A percentile compares a stretch with the other conserved stretches of the same genome.
Conservation (phyloP, 2,329 filamentous ascomycete genomes). For the Aspergillus persii region DNA sequence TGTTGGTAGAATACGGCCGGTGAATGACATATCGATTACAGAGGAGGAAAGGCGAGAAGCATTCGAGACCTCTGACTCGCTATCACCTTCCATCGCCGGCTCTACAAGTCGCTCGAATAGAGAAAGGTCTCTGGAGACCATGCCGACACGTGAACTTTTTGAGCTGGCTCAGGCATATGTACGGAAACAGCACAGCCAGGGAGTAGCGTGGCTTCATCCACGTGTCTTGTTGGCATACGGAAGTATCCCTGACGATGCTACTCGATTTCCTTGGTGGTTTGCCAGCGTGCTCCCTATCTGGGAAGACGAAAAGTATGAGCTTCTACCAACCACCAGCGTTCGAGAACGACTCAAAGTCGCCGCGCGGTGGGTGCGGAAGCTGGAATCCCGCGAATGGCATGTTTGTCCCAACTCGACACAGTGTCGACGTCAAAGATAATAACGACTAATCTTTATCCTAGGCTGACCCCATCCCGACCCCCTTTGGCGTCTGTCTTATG, state of each 20-base stretch:
- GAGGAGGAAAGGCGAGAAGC: constrained; percentile 78
- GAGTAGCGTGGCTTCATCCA: constrained; percentile 71
- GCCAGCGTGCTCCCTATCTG: constrained; percentile 75
- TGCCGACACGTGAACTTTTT: constrained; percentile 71
- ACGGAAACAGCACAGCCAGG: constrained; percentile 63
- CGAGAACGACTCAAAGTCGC: constrained; percentile 80
- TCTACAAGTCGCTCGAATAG: constrained; percentile 16
- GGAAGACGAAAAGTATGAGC: constrained; percentile 74
- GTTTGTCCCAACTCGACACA: constrained; percentile 29
- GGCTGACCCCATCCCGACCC: constrained; percentile 31
- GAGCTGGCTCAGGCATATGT: constrained; percentile 67
- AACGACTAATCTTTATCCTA: constrained; percentile 17
- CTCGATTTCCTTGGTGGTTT: constrained; percentile 85
- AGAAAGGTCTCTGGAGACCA: constrained; percentile 38
- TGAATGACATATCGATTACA: constrained; percentile 77
- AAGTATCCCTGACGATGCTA: constrained; percentile 71
- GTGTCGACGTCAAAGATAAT: constrained; percentile 1
- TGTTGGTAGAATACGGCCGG: constrained; percentile 69
- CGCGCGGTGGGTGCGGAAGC: constrained; percentile 71
- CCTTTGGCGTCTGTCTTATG: constrained; percentile 42
- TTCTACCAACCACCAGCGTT: constrained; percentile 72
- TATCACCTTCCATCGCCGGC: constrained; percentile 10
- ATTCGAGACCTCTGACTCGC: constrained; percentile 54
- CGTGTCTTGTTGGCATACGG: constrained; percentile 73
- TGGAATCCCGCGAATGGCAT: constrained; percentile 71